Evolutionary conservation across 179 eudicot genomes (phyloP), one percentile per base, ranked within the genome.

Genomic region (Vitellaria paradoxa): DNA sequence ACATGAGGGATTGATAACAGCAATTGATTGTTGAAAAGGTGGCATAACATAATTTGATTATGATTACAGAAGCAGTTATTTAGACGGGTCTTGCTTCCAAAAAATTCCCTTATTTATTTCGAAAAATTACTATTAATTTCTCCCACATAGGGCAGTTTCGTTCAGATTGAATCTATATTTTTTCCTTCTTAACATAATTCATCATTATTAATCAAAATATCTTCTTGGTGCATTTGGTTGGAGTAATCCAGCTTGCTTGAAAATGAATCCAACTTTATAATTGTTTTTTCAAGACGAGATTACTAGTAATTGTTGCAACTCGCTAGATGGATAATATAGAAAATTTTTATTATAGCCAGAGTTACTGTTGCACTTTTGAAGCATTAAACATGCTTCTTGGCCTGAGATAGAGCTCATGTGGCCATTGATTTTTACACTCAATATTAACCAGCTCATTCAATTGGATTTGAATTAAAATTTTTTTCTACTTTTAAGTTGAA

Each of bases 211-310:
- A 23, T 2, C 10, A 47, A 21, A 40, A 37, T 47, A 60, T 60
- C 20, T 73, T 20, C 56, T 73, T 73, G 17, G 11, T 18, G 24
- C 75, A 72, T 20, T 71, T 30, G 13, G 40, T 49, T 69, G 53
- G 42, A 23, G 12, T 21, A 23, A 68, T 50, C 18, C 17, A 49
- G 24, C 10, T 69, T 69, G 59, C 59, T 55, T 69, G 11, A 18
- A 13, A 50, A 9, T 70, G 63, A 47, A 50, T 70, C 42, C 42
- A 23, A 50, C 73, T 70, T 70, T 59, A 70, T 69, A 23, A 70
- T 55, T 70, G 59, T 49, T 70, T 40, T 13, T 37, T 65, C 11
- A 30, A 9, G 14, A 50, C 47, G 55, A 26, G 59, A 24, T 55
- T 2, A 50, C 40, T 70, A 23, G 13, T 2, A 9, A 70, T 24